Percentiles rank a stretch among this genome's conserved stretches.
These are phyloP conservation scores for Fraxinus angustifolia DNA, from an alignment of 305 asterid species.

Conservation along the genomic window DNA sequence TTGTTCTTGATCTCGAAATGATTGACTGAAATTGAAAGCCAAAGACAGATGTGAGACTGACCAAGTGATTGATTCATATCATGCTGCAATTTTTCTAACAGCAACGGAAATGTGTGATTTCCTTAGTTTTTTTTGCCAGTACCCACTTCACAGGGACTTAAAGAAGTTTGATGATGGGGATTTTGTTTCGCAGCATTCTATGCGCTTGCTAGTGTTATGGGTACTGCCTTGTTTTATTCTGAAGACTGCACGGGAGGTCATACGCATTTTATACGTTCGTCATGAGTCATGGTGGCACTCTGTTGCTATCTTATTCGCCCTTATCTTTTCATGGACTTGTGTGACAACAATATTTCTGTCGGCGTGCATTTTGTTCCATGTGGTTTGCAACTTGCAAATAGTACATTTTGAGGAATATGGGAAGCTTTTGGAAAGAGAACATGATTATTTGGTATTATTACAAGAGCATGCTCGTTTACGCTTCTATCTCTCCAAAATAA, in stretches of 20 bases:
- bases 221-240: constrained; percentile 59
- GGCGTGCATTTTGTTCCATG: constrained; percentile 56
- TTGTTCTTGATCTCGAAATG: not conserved
- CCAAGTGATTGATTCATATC: not conserved
- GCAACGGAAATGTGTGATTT: not conserved
- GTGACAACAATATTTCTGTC: constrained; percentile 52
- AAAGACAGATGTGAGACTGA: not conserved
- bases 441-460: constrained; percentile 49
- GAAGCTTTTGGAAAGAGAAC: constrained; percentile 66
- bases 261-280: constrained; percentile 54
- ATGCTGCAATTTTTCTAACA: not conserved
- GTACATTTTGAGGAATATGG: constrained; percentile 80
- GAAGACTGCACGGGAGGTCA: constrained; percentile 64
- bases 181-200: constrained; percentile 51
- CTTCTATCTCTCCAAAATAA: constrained; percentile 68
- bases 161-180: constrained; percentile 1
- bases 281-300: constrained; percentile 76
- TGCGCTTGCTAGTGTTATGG: constrained; percentile 58
- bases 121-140: not conserved
- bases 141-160: not conserved
- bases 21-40: not conserved
- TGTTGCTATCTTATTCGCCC: constrained; percentile 41
- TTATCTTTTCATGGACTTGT: constrained; percentile 61
- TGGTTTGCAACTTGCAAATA: constrained; percentile 77
- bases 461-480: constrained; percentile 74